Base-by-base conservation (phyloP, 495 filamentous ascomycete genomes). In the Patellaria atrata region DNA sequence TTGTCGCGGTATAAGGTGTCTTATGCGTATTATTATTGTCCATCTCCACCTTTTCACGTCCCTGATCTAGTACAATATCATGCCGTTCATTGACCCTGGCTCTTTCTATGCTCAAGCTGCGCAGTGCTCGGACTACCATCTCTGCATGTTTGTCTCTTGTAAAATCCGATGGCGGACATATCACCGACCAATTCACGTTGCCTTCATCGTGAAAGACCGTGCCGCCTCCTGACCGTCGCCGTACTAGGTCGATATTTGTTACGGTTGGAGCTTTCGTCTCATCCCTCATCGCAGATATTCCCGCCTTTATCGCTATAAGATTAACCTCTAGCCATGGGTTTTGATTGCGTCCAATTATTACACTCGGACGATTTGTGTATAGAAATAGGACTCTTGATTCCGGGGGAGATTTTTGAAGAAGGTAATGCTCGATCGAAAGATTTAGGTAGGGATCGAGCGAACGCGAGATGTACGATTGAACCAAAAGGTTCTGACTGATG, bases 301-400 rank as follows among this genome's bases (percentile, higher is more conserved):
- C 37, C 5, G 38, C 44, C 18, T 41, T 48, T 12, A 84, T 57
- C 6, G 65, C 60, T 13, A 59, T 59, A 5, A 92, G 67, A 54
- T 93, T 82, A 29, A 79, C 75, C 55, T 97, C 89, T 6, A 82
- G 63, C 86, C 86, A 97, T 24, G 89, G 89, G 53, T 97, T 97
- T 53, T 97, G 89, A 54, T 97, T 97, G 29, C 87, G 78, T 10
- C 89, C 89, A 38, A 97, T 75, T 43, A 97, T 72, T 31, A 97
- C 67, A 55, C 79, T 78, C 5, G 87, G 84, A 9, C 64, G 59
- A 56, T 97, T 96, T 39, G 70, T 63, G 59, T 96, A 97, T 12
- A 96, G 65, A 40, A 94, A 85, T 0, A 94, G 67, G 21, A 94
- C 53, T 26, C 67, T 72, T 4, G 83, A 85, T 42, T 77, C 65